These are phyloP conservation scores for Stereocaulon alpinum DNA, from an alignment of 495 filamentous ascomycete genomes.

Conservation along the genomic window DNA sequence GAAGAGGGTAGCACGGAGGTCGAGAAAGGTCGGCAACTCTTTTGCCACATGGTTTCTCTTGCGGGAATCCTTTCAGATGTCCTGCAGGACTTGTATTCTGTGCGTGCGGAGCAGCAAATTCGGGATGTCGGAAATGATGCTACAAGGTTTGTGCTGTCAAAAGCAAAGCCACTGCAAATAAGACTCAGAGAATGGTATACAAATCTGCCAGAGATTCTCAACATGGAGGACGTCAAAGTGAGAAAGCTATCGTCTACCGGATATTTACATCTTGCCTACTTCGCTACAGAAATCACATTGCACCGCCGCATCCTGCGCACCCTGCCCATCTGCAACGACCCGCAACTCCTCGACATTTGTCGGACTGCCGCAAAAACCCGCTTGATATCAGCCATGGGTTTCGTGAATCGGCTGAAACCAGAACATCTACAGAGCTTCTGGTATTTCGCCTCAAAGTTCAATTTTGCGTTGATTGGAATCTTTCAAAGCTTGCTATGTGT, in stretches of 20 bases:
- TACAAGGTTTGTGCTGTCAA: constrained; percentile 45
- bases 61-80: constrained; percentile 70
- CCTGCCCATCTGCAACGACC: constrained; percentile 43
- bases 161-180: constrained; percentile 74
- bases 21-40: constrained; percentile 57
- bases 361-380: constrained; percentile 71
- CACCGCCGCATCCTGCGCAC: constrained; percentile 74
- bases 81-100: constrained; percentile 69
- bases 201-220: constrained; percentile 50
- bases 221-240: constrained; percentile 47
- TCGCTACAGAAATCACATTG: constrained; percentile 75
- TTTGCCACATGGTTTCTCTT: constrained; percentile 63
- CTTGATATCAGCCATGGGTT: constrained; percentile 67
- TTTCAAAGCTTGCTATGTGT: constrained; percentile 44
- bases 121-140: constrained; percentile 28
- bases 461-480: constrained; percentile 72
- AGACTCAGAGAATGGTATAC: constrained; percentile 76
- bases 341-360: constrained; percentile 67
- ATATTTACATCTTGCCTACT: constrained; percentile 74
- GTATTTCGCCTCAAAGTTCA: constrained; percentile 73
- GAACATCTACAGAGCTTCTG: constrained; percentile 66
- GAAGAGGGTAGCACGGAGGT: constrained; percentile 48
- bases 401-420: constrained; percentile 62
- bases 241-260: constrained; percentile 51
- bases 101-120: constrained; percentile 44